Conservation (phyloP, 2,329 filamentous ascomycete genomes). For the Epichloe sp. region DNA sequence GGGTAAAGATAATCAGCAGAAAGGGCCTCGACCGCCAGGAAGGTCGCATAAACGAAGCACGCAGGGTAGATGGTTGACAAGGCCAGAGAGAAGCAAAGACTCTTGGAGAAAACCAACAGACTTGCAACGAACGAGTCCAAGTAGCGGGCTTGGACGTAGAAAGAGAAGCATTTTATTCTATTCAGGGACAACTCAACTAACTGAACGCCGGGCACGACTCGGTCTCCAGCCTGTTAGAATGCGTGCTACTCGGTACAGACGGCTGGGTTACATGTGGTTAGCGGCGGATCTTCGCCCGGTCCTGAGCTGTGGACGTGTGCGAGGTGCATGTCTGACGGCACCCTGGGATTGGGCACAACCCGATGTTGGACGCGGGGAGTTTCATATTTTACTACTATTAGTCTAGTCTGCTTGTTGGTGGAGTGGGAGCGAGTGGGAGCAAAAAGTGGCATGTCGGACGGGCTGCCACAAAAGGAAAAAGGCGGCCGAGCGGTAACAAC, state of each 20-base stretch:
- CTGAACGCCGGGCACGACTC: not conserved
- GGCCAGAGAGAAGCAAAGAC: not conserved
- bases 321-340: conserved; percentile 4
- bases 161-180: not conserved
- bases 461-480: no score
- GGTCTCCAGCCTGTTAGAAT: not conserved
- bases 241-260: no score
- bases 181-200: no score
- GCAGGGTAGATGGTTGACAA: not conserved
- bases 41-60: not conserved
- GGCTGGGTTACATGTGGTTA: no score
- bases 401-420: no score
- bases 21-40: not conserved
- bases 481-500: not conserved
- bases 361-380: not conserved
- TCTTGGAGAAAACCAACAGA: not conserved
- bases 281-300: not conserved
- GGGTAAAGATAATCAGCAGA: not conserved
- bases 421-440: no score
- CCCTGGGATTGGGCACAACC: conserved; percentile 4
- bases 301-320: conserved; percentile 1
- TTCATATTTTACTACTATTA: not conserved
- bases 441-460: no score
- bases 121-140: not conserved
- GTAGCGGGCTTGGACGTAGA: not conserved